Evolutionary conservation across 139 green algal species (phyloP), one percentile per base, ranked within the genome.

Genomic region (Nannochloris sp.): DNA sequence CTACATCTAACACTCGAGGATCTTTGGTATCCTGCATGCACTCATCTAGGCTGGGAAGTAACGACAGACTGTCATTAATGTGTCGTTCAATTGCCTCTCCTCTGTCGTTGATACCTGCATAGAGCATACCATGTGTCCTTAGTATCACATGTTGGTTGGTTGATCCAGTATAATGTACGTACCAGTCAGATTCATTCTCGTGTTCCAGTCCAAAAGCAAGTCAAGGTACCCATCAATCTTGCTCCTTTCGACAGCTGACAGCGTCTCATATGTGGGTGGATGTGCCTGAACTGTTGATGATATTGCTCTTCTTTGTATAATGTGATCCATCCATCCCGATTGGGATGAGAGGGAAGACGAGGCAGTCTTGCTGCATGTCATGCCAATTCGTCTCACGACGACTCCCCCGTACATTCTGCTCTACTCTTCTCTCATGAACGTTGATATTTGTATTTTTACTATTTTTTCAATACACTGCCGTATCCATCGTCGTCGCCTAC

Each of bases 181-280:
- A 84, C 85, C 86, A 67, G 85, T 94, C 1, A 94, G 75, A 69
- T 92, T 94, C 75, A 90, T 85, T 45, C 44, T 56, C 31, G 82
- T 61, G 69, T 92, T 91, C 36, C 78, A 62, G 23, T 85, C 78
- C 48, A 92, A 58, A 56, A 92, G 33, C 30, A 80, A 67, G 43
- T 82, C 75, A 10, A 93, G 30, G 71, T 86, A 93, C 0, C 31
- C 43, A 9, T 74, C 65, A 55, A 86, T 37, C 70, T 83, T 71
- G 20, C 46, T 17, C 8, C 67, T 62, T 63, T 87, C 72, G 30
- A 16, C 9, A 23, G 13, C 26, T 55, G 33, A 8, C 20, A 64
- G 20, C 20, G 20, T 55, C n/a, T 20, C 20, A 59, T 59, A 59
- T 6, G 20, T 59, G 4, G 16, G 17, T 28, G 46, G 46, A 53